Base-by-base conservation (phyloP, 345 rosid species). In the Adansonia digitata region DNA sequence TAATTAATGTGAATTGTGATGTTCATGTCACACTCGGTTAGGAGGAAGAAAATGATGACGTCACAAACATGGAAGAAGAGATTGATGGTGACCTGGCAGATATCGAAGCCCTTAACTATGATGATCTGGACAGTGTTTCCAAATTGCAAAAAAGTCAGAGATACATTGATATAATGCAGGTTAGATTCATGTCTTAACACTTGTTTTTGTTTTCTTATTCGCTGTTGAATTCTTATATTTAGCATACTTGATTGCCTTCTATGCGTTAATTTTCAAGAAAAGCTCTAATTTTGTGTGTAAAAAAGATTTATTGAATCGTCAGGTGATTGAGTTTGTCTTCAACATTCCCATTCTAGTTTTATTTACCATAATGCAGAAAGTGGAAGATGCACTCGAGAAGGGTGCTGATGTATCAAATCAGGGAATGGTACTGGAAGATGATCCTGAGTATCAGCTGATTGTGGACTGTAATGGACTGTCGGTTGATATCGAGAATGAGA, bases 361-460 rank as follows among this genome's bases (percentile, higher is more conserved):
- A 27, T 65, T 49, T 42, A 18, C 59, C 35, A 31, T 11, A 5
- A 35, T 74, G 63, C 84, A 93, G 89, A 94, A 91, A 91, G 98
- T 93, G 31, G 96, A 90, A 77, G 91, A 73, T 71, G 94, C 94
- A 14, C 87, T 95, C 5, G 82, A 83, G 80, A 91, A 88, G 75
- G 93, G 88, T 72, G 82, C 92, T 73, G 87, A 84, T 77, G 78
- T 65, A 34, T 77, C 87, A n/a, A 75, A 79, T 81, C 87, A 89
- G 26, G 96, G 90, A 64, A 76, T 84, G 66, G 98, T 90, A 2
- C 77, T 95, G 76, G 99, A 93, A 86, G 97, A 95, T 71, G 96
- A 95, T 84, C 99, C 97, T 5, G 97, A 93, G 66, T 95, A 91
- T 80, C 94, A 89, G 85, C 87, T 95, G 40, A 95, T 93, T 5